These are phyloP conservation scores for Cladosporium sp. DNA, from an alignment of 2,329 filamentous ascomycete genomes.

Conservation along the genomic window DNA sequence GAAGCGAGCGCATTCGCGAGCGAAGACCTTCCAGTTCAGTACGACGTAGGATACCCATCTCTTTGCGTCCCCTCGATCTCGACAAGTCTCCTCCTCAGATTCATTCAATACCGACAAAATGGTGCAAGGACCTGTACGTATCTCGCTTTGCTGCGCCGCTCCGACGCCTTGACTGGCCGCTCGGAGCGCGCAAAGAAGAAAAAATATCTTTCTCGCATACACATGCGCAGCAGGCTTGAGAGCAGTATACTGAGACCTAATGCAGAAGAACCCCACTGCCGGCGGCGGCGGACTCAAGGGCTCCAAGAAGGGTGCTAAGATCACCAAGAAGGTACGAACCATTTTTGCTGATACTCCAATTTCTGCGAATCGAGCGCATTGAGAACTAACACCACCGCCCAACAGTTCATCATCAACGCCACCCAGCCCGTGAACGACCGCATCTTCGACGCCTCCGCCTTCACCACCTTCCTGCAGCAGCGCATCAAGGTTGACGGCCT, in stretches of 20 bases:
- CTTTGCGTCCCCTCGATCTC: constrained; percentile 61
- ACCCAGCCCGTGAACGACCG: constrained; percentile 97
- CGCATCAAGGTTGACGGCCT: constrained; percentile 99
- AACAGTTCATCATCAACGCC: constrained; percentile 97
- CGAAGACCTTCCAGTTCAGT: constrained; percentile 5
- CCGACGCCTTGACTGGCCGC: constrained; percentile 43
- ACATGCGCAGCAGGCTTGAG: constrained; percentile 77
- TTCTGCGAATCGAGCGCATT: background rate
- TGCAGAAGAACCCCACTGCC: constrained; percentile 55
- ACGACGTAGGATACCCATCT: constrained; percentile 83
- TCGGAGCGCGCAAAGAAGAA: constrained; percentile 12
- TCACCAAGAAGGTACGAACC: constrained; percentile 77
- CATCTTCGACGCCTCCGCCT: constrained; percentile 98
- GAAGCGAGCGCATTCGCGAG: background rate
- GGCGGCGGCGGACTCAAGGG: constrained; percentile 32
- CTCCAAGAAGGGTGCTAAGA: constrained; percentile 58
- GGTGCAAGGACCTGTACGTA: constrained; percentile 87
- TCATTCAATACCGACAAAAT: constrained; percentile 56
- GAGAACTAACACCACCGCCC: background rate
- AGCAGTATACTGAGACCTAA: constrained; percentile 25
- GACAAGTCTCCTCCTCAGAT: constrained; percentile 27
- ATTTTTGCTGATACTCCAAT: background rate
- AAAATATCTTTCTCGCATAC: background rate
- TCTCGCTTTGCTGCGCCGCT: constrained; percentile 89
- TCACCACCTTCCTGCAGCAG: constrained; percentile 99